Conservation (phyloP, 2,329 filamentous ascomycete genomes). For the Cytospora paraplurivora region DNA sequence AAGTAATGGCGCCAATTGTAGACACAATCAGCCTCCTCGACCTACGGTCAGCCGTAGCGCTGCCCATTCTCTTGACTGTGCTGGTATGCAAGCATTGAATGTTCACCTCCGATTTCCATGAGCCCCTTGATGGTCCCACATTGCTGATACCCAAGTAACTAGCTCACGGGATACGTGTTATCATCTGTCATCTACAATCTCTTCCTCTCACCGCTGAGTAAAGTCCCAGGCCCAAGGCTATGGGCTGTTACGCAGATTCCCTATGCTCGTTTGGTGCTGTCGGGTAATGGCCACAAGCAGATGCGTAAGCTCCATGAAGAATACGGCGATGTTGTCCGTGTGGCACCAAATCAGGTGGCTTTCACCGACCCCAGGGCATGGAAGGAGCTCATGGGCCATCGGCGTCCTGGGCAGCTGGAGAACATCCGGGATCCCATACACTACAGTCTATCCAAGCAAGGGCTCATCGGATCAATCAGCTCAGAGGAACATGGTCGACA, state of each 20-base stretch:
- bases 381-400: slow-evolving; percentile 23
- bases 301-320: slow-evolving; percentile 15
- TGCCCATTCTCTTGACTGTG: neutral
- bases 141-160: neutral
- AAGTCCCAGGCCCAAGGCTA: slow-evolving; percentile 21
- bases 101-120: neutral
- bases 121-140: neutral
- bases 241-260: slow-evolving; percentile 17
- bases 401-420: slow-evolving; percentile 16
- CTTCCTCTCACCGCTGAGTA: slow-evolving; percentile 19
- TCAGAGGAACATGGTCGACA: slow-evolving; percentile 15
- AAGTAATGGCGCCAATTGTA: neutral
- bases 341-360: slow-evolving; percentile 17
- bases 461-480: neutral
- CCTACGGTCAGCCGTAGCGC: neutral
- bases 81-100: neutral
- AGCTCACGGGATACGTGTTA: slow-evolving; percentile 14
- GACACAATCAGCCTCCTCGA: neutral
- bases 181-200: slow-evolving; percentile 24
- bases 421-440: slow-evolving; percentile 15
- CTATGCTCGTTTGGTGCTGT: neutral
- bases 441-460: neutral
- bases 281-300: slow-evolving; percentile 13
- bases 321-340: slow-evolving; percentile 20
- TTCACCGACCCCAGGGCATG: slow-evolving; percentile 7